Evolutionary conservation across 1,284 basidiomycete genomes (phyloP), one percentile per base, ranked within the genome.

Genomic region (Paramarasmius palmivorus): DNA sequence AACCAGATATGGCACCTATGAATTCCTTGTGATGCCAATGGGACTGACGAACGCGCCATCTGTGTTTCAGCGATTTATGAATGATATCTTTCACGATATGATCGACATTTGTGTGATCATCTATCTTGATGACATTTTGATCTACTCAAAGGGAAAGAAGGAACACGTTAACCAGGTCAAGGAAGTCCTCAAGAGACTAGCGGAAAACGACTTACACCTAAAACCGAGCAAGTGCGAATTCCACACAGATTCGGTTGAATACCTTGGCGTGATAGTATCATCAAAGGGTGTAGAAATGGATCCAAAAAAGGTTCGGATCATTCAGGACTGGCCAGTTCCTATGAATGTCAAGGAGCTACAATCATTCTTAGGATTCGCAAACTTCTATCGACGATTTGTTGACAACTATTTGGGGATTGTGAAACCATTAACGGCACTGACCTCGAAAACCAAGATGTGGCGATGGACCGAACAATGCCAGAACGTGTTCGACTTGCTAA

Each of bases 191-290:
- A 35, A 65, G 12, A 47, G 63, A 3, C 65, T 81, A 0, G 41
- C 60, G 0, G 42, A 65, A 3, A 47, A 68, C 44, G 47, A 61
- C 0, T 63, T 78, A 1, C 75, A 61, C 57, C 55, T 67, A 2
- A 72, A 73, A 29, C 57, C 68, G 0, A 61, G 68, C 23, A 78
- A 79, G 56, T 76, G 74, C 57, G 57, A 66, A 37, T 77, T 74
- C 55, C 55, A 67, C 51, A 46, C 26, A 14, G 23, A 15, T n/a
- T n/a, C n/a, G n/a, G n/a, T n/a, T n/a, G n/a, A n/a, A n/a, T n/a
- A n/a, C n/a, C n/a, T n/a, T n/a, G n/a, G n/a, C n/a, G 29, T 39
- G 14, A 41, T 53, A 2, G 19, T 53, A 15, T 48, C 20, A 12
- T 19, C 44, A 2, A 1, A 25, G 7, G 52, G 52, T 2, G 8